These are phyloP conservation scores for Trichoderma breve DNA, from an alignment of 2,329 filamentous ascomycete genomes.

Conservation along the genomic window DNA sequence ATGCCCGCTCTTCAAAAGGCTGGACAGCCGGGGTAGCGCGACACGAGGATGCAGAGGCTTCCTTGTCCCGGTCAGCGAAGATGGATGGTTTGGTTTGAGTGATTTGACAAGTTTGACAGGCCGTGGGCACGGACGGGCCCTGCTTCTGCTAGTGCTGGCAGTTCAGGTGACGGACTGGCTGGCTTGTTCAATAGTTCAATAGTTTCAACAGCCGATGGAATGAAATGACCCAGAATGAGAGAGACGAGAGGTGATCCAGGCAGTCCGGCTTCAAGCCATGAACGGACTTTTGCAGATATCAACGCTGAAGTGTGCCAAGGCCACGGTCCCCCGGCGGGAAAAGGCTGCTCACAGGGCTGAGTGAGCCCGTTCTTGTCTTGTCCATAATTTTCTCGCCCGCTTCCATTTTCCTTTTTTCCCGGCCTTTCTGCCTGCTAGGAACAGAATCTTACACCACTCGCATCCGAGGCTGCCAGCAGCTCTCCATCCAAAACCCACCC, in stretches of 20 bases:
- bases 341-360: slow-evolving; percentile 12
- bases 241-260: background rate
- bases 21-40: background rate
- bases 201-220: background rate
- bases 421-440: background rate
- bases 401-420: background rate
- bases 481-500: background rate
- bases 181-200: background rate
- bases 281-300: background rate
- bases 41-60: slow-evolving; percentile 6
- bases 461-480: background rate
- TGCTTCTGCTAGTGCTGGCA: background rate
- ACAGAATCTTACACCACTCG: background rate
- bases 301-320: background rate
- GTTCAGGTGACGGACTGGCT: background rate
- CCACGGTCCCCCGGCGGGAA: background rate
- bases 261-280: background rate
- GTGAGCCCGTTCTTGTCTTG: slow-evolving; percentile 1
- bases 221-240: background rate
- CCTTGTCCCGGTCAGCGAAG: background rate
- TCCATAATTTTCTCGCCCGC: background rate
- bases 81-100: background rate
- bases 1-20: background rate
- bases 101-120: background rate
- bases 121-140: background rate